Conservation (phyloP, 768 basidiomycete genomes). For the Coprinopsis marcescibilis region DNA sequence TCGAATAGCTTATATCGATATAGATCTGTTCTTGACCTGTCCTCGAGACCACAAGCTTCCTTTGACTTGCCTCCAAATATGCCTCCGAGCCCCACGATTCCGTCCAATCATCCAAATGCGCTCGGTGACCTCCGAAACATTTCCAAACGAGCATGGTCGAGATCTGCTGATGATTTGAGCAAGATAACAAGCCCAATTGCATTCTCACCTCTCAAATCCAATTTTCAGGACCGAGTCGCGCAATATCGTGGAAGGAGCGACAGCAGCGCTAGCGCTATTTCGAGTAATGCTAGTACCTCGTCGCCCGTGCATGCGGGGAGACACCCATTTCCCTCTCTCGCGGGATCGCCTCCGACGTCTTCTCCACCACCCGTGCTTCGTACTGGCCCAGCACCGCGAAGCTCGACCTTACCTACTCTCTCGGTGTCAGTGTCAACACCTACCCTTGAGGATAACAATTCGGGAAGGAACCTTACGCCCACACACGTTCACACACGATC, state of each 20-base stretch:
- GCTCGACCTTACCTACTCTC: slow-evolving; percentile 30
- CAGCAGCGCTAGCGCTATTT: slow-evolving; percentile 43
- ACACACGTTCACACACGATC: slow-evolving; percentile 56
- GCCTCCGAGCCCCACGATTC: slow-evolving; percentile 15
- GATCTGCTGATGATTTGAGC: slow-evolving; percentile 73
- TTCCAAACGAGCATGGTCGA: slow-evolving; percentile 72
- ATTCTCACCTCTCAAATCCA: slow-evolving; percentile 36
- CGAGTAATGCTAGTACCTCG: slow-evolving; percentile 32
- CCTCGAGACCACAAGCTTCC: slow-evolving; percentile 39
- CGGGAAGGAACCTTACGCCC: slow-evolving; percentile 19
- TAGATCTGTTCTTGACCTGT: slow-evolving; percentile 66
- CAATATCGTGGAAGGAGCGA: slow-evolving; percentile 61
- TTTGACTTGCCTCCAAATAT: slow-evolving; percentile 35
- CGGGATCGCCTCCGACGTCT: slow-evolving; percentile 25
- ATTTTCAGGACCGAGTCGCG: slow-evolving; percentile 58
- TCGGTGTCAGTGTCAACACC: slow-evolving; percentile 48
- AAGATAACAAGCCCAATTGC: slow-evolving; percentile 33
- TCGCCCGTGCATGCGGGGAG: slow-evolving; percentile 25
- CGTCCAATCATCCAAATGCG: slow-evolving; percentile 27
- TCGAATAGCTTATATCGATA: neutral
- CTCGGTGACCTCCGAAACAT: slow-evolving; percentile 66
- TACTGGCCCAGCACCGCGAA: slow-evolving; percentile 22
- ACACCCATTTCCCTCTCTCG: slow-evolving; percentile 40
- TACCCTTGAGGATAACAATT: slow-evolving; percentile 25
- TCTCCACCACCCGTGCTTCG: slow-evolving; percentile 4